A percentile compares a stretch with the other conserved stretches of the same genome.
Evolutionary conservation across 106 monocot species (phyloP).

Genomic region (Acorus calamus): DNA sequence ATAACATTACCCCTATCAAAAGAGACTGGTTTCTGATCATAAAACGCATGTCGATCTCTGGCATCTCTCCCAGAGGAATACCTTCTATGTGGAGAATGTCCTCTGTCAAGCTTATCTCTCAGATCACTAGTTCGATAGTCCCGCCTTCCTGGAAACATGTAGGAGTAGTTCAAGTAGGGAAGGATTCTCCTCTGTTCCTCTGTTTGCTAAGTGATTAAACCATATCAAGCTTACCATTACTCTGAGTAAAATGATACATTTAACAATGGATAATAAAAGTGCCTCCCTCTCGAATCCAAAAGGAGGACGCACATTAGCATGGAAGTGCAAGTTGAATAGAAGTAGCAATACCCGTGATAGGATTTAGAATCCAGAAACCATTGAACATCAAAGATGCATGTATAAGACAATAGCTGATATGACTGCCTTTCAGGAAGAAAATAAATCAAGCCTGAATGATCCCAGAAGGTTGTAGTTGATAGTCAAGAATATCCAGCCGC

Average conservation of each 20-base stretch:
- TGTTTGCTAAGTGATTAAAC: slow-evolving; percentile 4
- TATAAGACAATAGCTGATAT: slow-evolving; percentile 7
- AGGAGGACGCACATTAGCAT: slow-evolving; percentile 27
- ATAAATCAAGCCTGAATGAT: not conserved
- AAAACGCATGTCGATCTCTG: slow-evolving; percentile 42
- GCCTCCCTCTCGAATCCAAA: slow-evolving; percentile 35
- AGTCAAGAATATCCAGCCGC: too few relatives aligned
- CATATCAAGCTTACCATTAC: slow-evolving; percentile 43
- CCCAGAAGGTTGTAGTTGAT: not conserved
- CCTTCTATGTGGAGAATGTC: slow-evolving; percentile 60
- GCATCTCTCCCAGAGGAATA: slow-evolving; percentile 66
- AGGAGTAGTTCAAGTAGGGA: slow-evolving; percentile 10
- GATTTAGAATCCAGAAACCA: slow-evolving; percentile 20
- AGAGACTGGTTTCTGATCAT: slow-evolving; percentile 29
- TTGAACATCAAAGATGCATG: slow-evolving; percentile 15
- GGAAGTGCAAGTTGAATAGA: slow-evolving; percentile 26
- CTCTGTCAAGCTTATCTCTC: slow-evolving; percentile 68
- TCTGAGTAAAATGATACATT: slow-evolving; percentile 37
- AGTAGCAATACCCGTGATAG: slow-evolving; percentile 16
- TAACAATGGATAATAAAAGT: slow-evolving; percentile 31
- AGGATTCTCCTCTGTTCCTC: not conserved
- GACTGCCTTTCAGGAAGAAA: slow-evolving; percentile 9
- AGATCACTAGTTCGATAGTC: slow-evolving; percentile 61
- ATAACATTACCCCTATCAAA: slow-evolving; percentile 48
- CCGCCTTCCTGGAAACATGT: slow-evolving; percentile 32